Conservation (phyloP, 495 filamentous ascomycete species). For the Daldinia loculata region DNA sequence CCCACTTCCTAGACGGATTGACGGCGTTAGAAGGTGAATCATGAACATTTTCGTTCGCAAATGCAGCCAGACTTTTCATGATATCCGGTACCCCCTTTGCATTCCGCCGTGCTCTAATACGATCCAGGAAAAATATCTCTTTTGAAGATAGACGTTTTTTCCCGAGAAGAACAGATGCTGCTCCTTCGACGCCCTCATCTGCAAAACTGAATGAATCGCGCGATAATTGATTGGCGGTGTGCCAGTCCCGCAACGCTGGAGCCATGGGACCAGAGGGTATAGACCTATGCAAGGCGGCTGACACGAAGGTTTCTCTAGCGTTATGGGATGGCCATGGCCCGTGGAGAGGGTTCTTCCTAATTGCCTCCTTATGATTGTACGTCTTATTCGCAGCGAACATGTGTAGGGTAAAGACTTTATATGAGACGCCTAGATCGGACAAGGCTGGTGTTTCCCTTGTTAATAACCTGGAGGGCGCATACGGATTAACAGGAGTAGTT, state of each 20-base stretch:
- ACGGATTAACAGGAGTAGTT: constrained; percentile 26
- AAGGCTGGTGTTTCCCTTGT: constrained; percentile 32
- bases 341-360: constrained; percentile 52
- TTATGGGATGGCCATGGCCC: constrained; percentile 51
- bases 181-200: constrained; percentile 31
- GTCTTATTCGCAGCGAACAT: constrained; percentile 45
- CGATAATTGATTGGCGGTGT: constrained; percentile 50
- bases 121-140: constrained; percentile 37
- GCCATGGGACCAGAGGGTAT: constrained; percentile 50
- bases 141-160: constrained; percentile 33
- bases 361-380: constrained; percentile 48
- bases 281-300: constrained; percentile 43
- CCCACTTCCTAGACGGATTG: background rate
- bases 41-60: constrained; percentile 27
- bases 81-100: constrained; percentile 36
- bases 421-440: constrained; percentile 33
- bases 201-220: constrained; percentile 32
- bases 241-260: constrained; percentile 58
- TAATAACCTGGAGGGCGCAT: constrained; percentile 15
- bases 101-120: constrained; percentile 37
- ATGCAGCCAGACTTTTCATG: constrained; percentile 46
- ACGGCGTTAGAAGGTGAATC: constrained; percentile 2
- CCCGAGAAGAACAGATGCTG: constrained; percentile 31
- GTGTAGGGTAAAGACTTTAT: constrained; percentile 50
- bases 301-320: constrained; percentile 41